Base-by-base conservation (phyloP, 2,329 filamentous ascomycete genomes). In the Aspergillus oerlinghausenensis region DNA sequence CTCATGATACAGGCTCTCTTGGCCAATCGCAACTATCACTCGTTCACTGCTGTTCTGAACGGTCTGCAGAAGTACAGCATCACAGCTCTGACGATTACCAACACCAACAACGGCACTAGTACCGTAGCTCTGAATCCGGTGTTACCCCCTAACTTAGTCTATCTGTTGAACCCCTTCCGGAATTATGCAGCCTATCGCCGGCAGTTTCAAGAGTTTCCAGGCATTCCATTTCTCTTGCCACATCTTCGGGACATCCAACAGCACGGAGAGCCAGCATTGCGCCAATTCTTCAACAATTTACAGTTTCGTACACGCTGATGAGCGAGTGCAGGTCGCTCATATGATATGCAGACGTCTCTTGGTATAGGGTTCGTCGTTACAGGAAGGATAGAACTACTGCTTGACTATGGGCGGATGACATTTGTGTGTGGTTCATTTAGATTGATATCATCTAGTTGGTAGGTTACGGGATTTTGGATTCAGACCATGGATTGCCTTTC, bases 161-260 rank as follows among this genome's bases (percentile, higher is more conserved):
- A 63, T 19, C 64, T 76, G 47, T 53, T 68, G 14, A 62, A 69
- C 50, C 62, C 73, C 0, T 54, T 58, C 25, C 59, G 72, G 8
- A 76, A 77, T 51, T 75, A 71, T 47, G 60, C 63, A 7, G 55
- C 63, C 26, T 76, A 77, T 56, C 71, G 72, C 32, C 64, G 70
- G 29, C 63, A 67, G 19, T 73, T 72, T 62, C 52, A 60, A 25
- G 55, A 60, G 11, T 58, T 62, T 6, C 73, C 72, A 0, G 74
- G 74, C 3, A 67, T 75, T 23, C 74, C 74, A 1, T 76, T 75
- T 55, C 65, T 77, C 3, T 43, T 70, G 4, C 73, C 74, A 2
- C 74, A 77, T 62, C 55, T 73, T 51, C 62, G 64, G 17, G 73
- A 76, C 29, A 70, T 65, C 50, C 65, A 66, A 40, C 61, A 67